Evolutionary conservation across 2,329 filamentous ascomycete species (phyloP).

Genomic region (Claviceps arundinis): DNA sequence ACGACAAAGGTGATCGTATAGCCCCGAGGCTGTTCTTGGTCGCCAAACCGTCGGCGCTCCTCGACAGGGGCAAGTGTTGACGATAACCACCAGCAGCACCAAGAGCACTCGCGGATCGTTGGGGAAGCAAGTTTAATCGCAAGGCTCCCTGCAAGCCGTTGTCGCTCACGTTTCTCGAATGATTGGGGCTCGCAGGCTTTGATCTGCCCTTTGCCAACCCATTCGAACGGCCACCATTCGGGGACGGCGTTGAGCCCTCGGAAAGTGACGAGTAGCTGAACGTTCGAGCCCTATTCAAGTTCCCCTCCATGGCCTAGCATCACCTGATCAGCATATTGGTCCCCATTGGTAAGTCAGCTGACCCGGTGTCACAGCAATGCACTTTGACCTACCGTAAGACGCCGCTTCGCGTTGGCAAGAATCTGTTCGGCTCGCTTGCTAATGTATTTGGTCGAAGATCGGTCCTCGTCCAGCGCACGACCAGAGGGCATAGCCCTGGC

Average conservation of each 20-base stretch:
- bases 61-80: conserved; percentile 30
- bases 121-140: conserved; percentile 24
- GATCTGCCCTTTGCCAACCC: conserved; percentile 10
- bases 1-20: conserved; percentile 24
- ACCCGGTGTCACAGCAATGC: neutral
- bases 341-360: neutral
- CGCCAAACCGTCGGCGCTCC: conserved; percentile 29
- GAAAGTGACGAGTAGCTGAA: conserved; percentile 34
- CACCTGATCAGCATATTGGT: neutral
- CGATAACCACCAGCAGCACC: conserved; percentile 46
- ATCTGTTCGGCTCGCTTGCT: conserved; percentile 81
- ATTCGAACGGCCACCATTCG: conserved; percentile 20
- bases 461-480: conserved; percentile 31
- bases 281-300: conserved; percentile 65
- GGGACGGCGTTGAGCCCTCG: conserved; percentile 38
- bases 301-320: conserved; percentile 78
- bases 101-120: conserved; percentile 51
- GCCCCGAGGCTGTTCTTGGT: conserved; percentile 14
- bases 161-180: conserved; percentile 21
- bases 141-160: conserved; percentile 14
- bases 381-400: conserved; percentile 57
- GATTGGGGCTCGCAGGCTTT: conserved; percentile 8
- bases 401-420: conserved; percentile 79
- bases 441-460: conserved; percentile 59
- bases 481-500: conserved; percentile 6